Evolutionary conservation across 2,329 filamentous ascomycete species (phyloP).

Genomic region (Ilyonectria robusta): DNA sequence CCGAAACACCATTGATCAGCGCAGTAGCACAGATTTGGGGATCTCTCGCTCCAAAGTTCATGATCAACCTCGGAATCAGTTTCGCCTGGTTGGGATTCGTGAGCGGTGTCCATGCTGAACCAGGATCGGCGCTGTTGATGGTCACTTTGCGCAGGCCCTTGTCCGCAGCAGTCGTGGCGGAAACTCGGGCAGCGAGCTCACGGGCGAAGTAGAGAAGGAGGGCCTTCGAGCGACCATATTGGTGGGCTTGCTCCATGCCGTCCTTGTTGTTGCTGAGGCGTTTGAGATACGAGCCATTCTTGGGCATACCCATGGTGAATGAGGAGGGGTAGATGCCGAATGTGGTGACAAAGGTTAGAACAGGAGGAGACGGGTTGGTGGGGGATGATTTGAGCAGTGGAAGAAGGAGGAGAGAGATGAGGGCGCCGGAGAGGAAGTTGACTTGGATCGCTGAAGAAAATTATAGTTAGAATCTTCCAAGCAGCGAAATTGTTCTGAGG

Average conservation of each 20-base stretch:
- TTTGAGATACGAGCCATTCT: constrained; percentile 52
- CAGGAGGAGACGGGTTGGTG: constrained; percentile 50
- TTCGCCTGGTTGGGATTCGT: constrained; percentile 54
- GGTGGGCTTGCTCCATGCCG: constrained; percentile 54
- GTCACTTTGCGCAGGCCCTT: constrained; percentile 49
- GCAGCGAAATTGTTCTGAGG: not conserved
- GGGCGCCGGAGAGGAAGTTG: constrained; percentile 54
- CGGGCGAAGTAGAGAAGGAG: constrained; percentile 56
- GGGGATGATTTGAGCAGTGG: constrained; percentile 52
- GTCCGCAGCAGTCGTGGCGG: constrained; percentile 32
- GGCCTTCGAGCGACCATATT: constrained; percentile 56
- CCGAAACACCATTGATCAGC: constrained; percentile 55
- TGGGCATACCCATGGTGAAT: constrained; percentile 54
- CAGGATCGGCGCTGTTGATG: constrained; percentile 56
- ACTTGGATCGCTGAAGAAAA: constrained; percentile 51
- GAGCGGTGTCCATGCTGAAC: constrained; percentile 56
- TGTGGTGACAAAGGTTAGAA: constrained; percentile 56
- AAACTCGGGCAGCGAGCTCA: constrained; percentile 51
- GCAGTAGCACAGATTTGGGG: constrained; percentile 55
- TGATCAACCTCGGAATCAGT: constrained; percentile 55
- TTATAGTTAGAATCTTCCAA: constrained; percentile 12
- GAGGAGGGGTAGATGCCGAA: constrained; percentile 56
- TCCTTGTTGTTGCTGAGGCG: constrained; percentile 55
- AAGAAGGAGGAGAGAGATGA: constrained; percentile 52
- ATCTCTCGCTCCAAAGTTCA: constrained; percentile 55